Percentiles rank a stretch among this genome's conserved stretches.
phyloP scores from a whole-genome alignment of 2,329 filamentous ascomycete genomes.

The Cercospora sp. region DNA sequence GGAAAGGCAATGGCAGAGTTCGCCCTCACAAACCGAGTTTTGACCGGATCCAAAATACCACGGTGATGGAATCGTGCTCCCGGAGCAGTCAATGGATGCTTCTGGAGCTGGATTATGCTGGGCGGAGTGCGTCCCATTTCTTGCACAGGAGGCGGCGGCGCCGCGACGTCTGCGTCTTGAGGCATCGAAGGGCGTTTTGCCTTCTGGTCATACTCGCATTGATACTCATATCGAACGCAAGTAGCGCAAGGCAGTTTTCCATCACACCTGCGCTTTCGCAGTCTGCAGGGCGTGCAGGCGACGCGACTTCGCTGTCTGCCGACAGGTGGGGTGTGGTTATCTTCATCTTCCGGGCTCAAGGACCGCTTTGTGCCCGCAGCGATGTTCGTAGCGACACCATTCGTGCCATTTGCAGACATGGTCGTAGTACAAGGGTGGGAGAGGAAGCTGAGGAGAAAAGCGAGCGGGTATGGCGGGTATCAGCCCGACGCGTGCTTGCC shows the following conservation, averaged over 20 bases:
- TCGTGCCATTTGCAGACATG: slow-evolving; percentile 12
- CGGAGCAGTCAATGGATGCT: slow-evolving; percentile 39
- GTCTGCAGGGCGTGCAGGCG: slow-evolving; percentile 38
- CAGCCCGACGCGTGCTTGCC: background rate
- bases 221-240: slow-evolving; percentile 40
- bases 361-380: slow-evolving; percentile 29
- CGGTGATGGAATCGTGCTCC: slow-evolving; percentile 40
- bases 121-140: slow-evolving; percentile 29
- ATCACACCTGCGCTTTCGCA: slow-evolving; percentile 37
- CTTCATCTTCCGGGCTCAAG: slow-evolving; percentile 29
- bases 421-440: background rate
- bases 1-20: slow-evolving; percentile 56
- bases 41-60: slow-evolving; percentile 39
- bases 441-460: background rate
- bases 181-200: slow-evolving; percentile 33
- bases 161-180: slow-evolving; percentile 31
- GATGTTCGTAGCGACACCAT: slow-evolving; percentile 10
- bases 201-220: slow-evolving; percentile 38
- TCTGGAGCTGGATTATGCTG: slow-evolving; percentile 37
- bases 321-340: slow-evolving; percentile 20
- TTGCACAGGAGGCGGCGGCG: slow-evolving; percentile 28
- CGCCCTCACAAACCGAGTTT: slow-evolving; percentile 39
- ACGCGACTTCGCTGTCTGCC: slow-evolving; percentile 39
- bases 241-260: slow-evolving; percentile 37
- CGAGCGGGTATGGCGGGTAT: slow-evolving; percentile 3